These are phyloP conservation scores for Evansstolkia leycettana DNA, from an alignment of 495 filamentous ascomycete species.

Conservation along the genomic window DNA sequence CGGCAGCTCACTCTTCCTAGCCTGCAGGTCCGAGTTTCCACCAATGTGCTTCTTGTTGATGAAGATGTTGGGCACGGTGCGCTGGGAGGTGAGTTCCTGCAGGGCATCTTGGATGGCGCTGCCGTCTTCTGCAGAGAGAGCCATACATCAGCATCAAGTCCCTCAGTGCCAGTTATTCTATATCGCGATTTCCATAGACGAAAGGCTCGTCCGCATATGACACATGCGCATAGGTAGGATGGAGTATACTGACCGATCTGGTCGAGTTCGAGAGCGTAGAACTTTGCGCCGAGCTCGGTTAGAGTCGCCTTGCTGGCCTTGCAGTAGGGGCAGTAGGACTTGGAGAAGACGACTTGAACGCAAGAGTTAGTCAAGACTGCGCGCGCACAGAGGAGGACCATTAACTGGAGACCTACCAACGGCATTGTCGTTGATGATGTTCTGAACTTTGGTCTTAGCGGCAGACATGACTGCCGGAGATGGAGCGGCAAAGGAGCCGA, in stretches of 20 bases:
- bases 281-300: constrained; percentile 56
- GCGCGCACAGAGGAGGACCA: too few species aligned
- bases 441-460: constrained; percentile 75
- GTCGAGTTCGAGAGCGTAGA: constrained; percentile 70
- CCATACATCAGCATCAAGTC: background rate
- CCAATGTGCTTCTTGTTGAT: constrained; percentile 86
- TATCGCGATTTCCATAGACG: constrained; percentile 1
- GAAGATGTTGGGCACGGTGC: constrained; percentile 90
- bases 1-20: constrained; percentile 42
- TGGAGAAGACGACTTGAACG: constrained; percentile 92
- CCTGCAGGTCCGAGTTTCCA: constrained; percentile 89
- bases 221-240: background rate
- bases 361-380: too few species aligned
- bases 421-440: constrained; percentile 80
- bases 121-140: constrained; percentile 59
- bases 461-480: constrained; percentile 62
- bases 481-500: constrained; percentile 45
- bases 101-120: constrained; percentile 74
- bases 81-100: constrained; percentile 63
- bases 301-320: constrained; percentile 63
- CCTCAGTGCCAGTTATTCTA: background rate
- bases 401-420: constrained; percentile 67
- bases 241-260: constrained; percentile 58
- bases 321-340: constrained; percentile 97
- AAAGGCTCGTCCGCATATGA: constrained; percentile 3